Evolutionary conservation across 768 basidiomycete species (phyloP), one percentile per base, ranked within the genome.

Genomic region (Leccinum arenicola): DNA sequence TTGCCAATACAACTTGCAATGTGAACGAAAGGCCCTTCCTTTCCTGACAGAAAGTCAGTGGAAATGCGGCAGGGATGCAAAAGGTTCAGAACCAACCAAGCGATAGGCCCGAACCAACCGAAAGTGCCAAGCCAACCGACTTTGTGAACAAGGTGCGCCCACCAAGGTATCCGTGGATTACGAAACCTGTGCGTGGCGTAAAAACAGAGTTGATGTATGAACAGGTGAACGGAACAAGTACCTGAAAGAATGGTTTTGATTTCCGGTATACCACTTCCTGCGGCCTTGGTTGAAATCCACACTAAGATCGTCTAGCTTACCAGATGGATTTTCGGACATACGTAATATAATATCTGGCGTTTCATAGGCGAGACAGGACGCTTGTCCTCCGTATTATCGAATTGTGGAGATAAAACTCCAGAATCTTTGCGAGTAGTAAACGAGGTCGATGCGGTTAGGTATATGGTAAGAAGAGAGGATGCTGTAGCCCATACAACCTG

Each of bases 151-250:
- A 76, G 0, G 90, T 92, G 60, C 94, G 87, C 25, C 80, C 88
- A 23, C 97, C 97, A 38, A 99, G 88, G 71, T 96, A 99, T 17
- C 97, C 97, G 61, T 97, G 93, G 57, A 99, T 97, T 25, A 98
- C 95, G 68, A 97, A 98, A 36, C 95, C 94, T 85, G 23, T 40
- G 25, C 2, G 4, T 19, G 27, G 43, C 11, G n/a, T 59, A 17
- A 64, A 25, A 59, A 57, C 36, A 11, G 3, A 57, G 62, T 58
- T 49, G 65, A 49, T 55, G 58, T 54, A 51, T 36, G 52, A 61
- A 33, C 50, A 57, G 57, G 38, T 43, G 21, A 4, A 6, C 23
- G 54, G 43, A 55, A 52, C 12, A 11, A 14, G 54, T 4, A 86
- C 91, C 93, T 52, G 90, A 92, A 48, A 96, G 80, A 57, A 96